A percentile compares a stretch with the other conserved stretches of the same genome.
Conservation (phyloP, 2,329 filamentous ascomycete species). For the Coccinonectria pachysandricola region DNA sequence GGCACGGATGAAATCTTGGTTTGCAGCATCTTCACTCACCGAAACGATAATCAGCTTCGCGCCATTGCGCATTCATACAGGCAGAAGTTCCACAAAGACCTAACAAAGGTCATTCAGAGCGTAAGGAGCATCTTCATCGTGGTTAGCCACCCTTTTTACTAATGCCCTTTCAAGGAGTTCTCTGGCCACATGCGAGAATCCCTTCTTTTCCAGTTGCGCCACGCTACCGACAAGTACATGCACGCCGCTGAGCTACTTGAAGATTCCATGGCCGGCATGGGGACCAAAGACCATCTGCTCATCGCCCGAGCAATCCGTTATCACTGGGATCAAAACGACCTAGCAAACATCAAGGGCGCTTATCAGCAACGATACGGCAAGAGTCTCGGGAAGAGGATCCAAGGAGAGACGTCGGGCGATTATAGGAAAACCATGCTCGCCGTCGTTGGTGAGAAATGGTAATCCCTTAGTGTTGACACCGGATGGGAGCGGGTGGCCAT, state of each 20-base stretch:
- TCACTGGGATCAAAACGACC: conserved; percentile 71
- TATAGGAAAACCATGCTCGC: conserved; percentile 70
- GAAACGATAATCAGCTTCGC: conserved; percentile 74
- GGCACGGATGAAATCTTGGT: conserved; percentile 68
- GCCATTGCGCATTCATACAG: conserved; percentile 70
- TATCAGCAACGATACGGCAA: conserved; percentile 62
- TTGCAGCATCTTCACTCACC: conserved; percentile 64
- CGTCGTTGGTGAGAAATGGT: conserved; percentile 39
- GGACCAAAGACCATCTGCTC: conserved; percentile 76
- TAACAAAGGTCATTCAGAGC: conserved; percentile 65
- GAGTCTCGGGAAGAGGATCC: conserved; percentile 59
- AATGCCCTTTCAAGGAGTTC: too few relatives aligned
- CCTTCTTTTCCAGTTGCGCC: conserved; percentile 66
- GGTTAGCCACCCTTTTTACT: too few relatives aligned
- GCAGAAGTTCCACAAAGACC: conserved; percentile 56
- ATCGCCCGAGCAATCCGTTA: conserved; percentile 66
- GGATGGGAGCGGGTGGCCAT: too few relatives aligned
- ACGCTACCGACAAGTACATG: conserved; percentile 70
- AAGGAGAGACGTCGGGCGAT: conserved; percentile 76
- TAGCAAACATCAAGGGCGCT: conserved; percentile 68
- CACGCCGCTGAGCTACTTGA: conserved; percentile 78
- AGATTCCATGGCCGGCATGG: conserved; percentile 73
- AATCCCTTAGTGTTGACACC: too few relatives aligned
- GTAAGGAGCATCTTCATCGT: too few relatives aligned
- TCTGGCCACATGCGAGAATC: conserved; percentile 87